Percentiles rank a stretch among this genome's conserved stretches.
phyloP scores from a whole-genome alignment of 306 rosid genomes.

The Notholithocarpus densiflorus region DNA sequence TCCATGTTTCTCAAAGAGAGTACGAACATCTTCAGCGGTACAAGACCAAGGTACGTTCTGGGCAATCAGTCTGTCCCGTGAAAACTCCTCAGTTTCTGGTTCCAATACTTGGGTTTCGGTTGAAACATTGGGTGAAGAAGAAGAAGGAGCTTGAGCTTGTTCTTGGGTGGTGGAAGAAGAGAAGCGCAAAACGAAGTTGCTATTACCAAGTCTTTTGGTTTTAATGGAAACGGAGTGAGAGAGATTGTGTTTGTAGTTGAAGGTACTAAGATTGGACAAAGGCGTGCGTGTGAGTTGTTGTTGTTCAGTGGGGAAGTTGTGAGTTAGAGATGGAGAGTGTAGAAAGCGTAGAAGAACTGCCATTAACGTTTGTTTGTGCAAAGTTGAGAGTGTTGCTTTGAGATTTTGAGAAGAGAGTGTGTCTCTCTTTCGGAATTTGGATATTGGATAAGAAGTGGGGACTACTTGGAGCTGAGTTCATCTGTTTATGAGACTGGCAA shows the following conservation, averaged over 20 bases:
- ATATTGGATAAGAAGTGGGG: too few species aligned
- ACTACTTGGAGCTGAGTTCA: too few species aligned
- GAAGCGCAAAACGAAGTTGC: slow-evolving; percentile 27
- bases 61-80: slow-evolving; percentile 64
- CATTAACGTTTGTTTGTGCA: slow-evolving; percentile 30
- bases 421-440: neutral
- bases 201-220: slow-evolving; percentile 13
- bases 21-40: slow-evolving; percentile 81
- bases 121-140: slow-evolving; percentile 14
- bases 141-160: slow-evolving; percentile 16
- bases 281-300: slow-evolving; percentile 14
- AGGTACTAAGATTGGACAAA: slow-evolving; percentile 16
- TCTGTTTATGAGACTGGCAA: too few species aligned
- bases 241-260: slow-evolving; percentile 18
- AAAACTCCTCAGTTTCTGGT: slow-evolving; percentile 38
- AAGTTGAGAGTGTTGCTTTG: neutral
- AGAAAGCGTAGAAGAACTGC: slow-evolving; percentile 44
- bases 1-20: slow-evolving; percentile 70
- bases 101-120: slow-evolving; percentile 19
- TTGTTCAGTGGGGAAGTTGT: slow-evolving; percentile 22
- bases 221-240: slow-evolving; percentile 6
- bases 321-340: slow-evolving; percentile 28
- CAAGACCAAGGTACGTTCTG: slow-evolving; percentile 86
- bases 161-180: slow-evolving; percentile 52
- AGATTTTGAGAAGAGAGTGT: neutral